phyloP scores from a whole-genome alignment of 2,329 filamentous ascomycete genomes.

The Trichoderma sp. region DNA sequence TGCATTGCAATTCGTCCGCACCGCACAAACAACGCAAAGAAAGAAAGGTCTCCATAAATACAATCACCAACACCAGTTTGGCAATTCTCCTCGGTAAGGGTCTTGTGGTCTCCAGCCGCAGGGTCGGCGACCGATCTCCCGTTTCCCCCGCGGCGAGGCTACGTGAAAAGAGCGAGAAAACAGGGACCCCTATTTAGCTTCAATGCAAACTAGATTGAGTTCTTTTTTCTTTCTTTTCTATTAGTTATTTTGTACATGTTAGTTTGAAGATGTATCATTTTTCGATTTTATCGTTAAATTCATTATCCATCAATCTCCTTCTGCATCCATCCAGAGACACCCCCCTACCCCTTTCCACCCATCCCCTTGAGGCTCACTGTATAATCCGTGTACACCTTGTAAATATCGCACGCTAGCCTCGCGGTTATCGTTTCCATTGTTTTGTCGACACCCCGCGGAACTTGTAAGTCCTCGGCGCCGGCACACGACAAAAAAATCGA shows the following conservation, averaged over 20 bases:
- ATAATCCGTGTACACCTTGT: neutral
- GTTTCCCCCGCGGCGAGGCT: slow-evolving; percentile 11
- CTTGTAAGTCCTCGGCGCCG: slow-evolving; percentile 2
- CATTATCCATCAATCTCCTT: neutral
- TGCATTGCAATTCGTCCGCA: neutral
- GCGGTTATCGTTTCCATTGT: neutral
- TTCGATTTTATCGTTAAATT: neutral
- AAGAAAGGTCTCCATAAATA: neutral
- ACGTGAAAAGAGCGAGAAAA: neutral
- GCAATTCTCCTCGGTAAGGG: slow-evolving; percentile 1
- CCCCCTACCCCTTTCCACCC: neutral
- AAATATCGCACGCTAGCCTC: slow-evolving; percentile 17
- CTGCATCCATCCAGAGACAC: neutral
- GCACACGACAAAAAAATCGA: neutral
- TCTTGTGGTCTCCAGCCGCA: neutral
- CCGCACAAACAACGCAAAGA: neutral
- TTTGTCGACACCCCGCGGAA: slow-evolving; percentile 5
- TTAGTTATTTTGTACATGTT: neutral
- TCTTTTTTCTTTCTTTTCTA: neutral
- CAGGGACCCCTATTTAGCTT: neutral
- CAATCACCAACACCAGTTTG: neutral
- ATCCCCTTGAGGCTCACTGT: neutral
- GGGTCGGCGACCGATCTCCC: slow-evolving; percentile 19
- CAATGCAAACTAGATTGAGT: neutral
- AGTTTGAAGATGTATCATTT: neutral